A percentile compares a stretch with the other conserved stretches of the same genome.
Evolutionary conservation across 768 basidiomycete species (phyloP).

Genomic region (Termitomyces sp.): DNA sequence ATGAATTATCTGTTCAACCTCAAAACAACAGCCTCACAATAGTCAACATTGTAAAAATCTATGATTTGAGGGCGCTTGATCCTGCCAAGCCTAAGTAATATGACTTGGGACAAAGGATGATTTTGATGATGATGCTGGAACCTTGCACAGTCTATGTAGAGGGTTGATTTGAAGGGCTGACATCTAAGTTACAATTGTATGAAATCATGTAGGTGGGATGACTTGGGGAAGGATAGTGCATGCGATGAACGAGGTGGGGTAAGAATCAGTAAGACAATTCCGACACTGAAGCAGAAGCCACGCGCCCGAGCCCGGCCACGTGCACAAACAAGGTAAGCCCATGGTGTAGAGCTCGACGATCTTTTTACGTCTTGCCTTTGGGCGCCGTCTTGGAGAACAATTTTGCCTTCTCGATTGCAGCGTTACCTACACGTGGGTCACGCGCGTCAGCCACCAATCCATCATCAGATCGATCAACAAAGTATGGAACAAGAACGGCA

Average conservation of each 20-base stretch:
- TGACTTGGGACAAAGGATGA: background rate
- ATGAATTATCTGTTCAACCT: background rate
- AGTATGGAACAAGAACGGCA: background rate
- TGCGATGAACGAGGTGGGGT: background rate
- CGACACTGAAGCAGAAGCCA: background rate
- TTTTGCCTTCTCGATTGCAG: conserved; percentile 89
- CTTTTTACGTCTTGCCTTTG: conserved; percentile 60
- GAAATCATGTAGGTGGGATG: background rate
- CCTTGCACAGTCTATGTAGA: background rate
- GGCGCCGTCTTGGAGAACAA: conserved; percentile 80
- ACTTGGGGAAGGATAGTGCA: background rate
- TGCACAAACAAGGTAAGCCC: background rate
- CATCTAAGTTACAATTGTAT: background rate
- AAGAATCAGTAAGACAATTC: background rate
- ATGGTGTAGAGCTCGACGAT: background rate
- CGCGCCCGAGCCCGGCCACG: conserved; percentile 6
- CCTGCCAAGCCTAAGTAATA: no score
- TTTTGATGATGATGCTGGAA: background rate
- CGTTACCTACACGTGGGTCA: conserved; percentile 47
- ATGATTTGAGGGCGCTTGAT: background rate
- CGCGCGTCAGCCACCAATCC: conserved; percentile 6
- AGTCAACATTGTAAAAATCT: background rate
- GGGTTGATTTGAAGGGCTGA: background rate
- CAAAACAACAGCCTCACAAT: background rate
- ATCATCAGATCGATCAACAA: background rate